Evolutionary conservation across 1,139 yeast genomes (phyloP).

Genomic region (Saccharomyces hybrid): DNA sequence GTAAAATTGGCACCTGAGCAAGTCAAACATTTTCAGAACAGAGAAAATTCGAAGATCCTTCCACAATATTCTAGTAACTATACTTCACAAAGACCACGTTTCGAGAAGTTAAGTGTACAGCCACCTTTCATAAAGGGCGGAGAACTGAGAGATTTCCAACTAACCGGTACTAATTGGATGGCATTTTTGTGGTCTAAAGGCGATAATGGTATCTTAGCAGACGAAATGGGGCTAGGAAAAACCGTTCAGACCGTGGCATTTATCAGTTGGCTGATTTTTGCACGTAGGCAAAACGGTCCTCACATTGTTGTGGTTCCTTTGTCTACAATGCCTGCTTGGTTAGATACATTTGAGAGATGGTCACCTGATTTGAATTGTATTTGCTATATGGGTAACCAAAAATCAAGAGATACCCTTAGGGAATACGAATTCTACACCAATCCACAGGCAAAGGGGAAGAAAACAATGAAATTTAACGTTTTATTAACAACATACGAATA

Average conservation of each 20-base stretch:
- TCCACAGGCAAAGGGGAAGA: conserved; percentile 37
- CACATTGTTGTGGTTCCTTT: conserved; percentile 93
- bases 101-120: conserved; percentile 78
- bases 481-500: conserved; percentile 91
- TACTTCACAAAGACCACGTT: conserved; percentile 72
- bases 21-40: conserved; percentile 73
- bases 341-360: conserved; percentile 96
- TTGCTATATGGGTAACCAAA: conserved; percentile 86
- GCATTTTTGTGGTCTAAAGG: conserved; percentile 96
- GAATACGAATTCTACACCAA: conserved; percentile 75
- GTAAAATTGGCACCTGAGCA: conserved; percentile 78
- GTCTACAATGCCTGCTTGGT: conserved; percentile 98
- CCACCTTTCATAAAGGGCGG: conserved; percentile 92
- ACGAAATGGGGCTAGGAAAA: conserved; percentile 98
- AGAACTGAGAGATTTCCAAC: conserved; percentile 89
- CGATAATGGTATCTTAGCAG: conserved; percentile 95
- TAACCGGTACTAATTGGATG: conserved; percentile 99
- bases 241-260: conserved; percentile 96
- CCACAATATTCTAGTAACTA: conserved; percentile 78
- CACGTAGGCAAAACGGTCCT: conserved; percentile 94
- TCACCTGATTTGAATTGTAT: conserved; percentile 91
- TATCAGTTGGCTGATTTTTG: conserved; percentile 86
- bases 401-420: conserved; percentile 72
- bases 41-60: conserved; percentile 74
- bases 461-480: conserved; percentile 79